phyloP scores from a whole-genome alignment of 2,329 filamentous ascomycete genomes.

The Paraconiothyrium sp. region DNA sequence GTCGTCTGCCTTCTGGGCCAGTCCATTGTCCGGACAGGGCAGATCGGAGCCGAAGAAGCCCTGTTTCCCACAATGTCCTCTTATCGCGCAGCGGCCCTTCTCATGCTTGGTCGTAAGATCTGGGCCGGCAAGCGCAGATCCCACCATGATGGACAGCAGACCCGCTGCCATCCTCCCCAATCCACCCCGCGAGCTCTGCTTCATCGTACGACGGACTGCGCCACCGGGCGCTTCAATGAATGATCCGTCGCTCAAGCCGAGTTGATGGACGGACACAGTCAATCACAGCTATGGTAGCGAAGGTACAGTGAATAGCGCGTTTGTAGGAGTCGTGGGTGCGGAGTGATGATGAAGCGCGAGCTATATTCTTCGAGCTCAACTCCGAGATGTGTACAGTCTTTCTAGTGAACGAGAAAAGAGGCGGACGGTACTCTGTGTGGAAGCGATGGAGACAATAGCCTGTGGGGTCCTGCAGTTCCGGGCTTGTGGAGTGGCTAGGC shows the following conservation, averaged over 20 bases:
- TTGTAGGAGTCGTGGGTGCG: neutral
- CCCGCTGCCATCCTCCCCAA: constrained; percentile 38
- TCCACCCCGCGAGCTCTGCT: constrained; percentile 30
- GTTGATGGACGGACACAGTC: neutral
- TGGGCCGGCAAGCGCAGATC: constrained; percentile 40
- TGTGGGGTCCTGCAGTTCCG: constrained; percentile 1
- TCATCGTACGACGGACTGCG: constrained; percentile 31
- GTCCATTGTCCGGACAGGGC: constrained; percentile 90
- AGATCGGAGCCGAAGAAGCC: constrained; percentile 89
- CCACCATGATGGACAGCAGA: constrained; percentile 40
- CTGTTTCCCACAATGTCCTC: constrained; percentile 90
- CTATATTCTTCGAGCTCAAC: constrained; percentile 1
- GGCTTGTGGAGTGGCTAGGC: neutral
- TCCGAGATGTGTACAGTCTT: neutral
- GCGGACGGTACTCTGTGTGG: neutral
- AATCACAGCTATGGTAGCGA: neutral
- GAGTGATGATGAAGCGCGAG: neutral
- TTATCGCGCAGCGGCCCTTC: constrained; percentile 86
- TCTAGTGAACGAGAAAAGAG: constrained; percentile 3
- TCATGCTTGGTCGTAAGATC: constrained; percentile 71
- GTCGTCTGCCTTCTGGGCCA: constrained; percentile 77
- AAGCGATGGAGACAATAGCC: constrained; percentile 3
- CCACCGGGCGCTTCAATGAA: constrained; percentile 24
- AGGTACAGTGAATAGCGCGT: neutral
- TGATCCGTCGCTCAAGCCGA: neutral